Evolutionary conservation across 768 basidiomycete species (phyloP).

Genomic region (Neoboletus subvelutipes): DNA sequence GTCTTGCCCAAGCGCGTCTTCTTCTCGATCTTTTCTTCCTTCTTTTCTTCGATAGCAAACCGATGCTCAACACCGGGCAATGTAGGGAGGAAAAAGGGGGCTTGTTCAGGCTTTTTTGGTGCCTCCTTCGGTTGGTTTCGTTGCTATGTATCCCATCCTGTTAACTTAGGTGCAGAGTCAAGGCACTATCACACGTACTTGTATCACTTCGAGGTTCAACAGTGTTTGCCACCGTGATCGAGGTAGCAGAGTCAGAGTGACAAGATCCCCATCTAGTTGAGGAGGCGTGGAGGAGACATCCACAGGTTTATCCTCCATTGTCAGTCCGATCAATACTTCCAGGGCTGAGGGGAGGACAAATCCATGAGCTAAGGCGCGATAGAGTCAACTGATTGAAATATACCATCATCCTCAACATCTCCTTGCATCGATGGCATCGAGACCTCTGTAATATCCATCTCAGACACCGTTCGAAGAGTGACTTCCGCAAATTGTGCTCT

Average conservation of each 20-base stretch:
- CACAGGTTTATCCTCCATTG: conserved; percentile 54
- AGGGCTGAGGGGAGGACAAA: conserved; percentile 45
- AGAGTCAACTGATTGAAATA: conserved; percentile 11
- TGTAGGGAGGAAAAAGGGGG: conserved; percentile 96
- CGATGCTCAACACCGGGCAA: conserved; percentile 83
- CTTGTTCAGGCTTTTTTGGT: conserved; percentile 91
- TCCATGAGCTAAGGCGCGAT: conserved; percentile 5
- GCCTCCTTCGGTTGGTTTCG: conserved; percentile 96
- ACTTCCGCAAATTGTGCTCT: conserved; percentile 91
- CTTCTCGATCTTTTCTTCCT: conserved; percentile 39
- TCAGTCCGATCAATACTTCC: conserved; percentile 65
- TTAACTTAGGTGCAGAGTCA: not conserved
- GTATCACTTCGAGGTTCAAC: conserved; percentile 93
- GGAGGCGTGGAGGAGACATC: conserved; percentile 85
- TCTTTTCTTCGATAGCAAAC: conserved; percentile 58
- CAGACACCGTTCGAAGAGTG: conserved; percentile 73
- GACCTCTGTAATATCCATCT: conserved; percentile 69
- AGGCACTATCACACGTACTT: conserved; percentile 46
- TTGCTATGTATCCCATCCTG: conserved; percentile 47
- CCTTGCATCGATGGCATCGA: conserved; percentile 85
- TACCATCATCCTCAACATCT: conserved; percentile 76
- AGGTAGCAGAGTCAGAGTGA: conserved; percentile 90
- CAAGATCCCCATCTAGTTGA: conserved; percentile 85
- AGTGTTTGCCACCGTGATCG: conserved; percentile 95
- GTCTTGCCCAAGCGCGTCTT: conserved; percentile 53